Conservation (phyloP, 352 stramenopile species). For the Globisporangium rhizosaccharum region DNA sequence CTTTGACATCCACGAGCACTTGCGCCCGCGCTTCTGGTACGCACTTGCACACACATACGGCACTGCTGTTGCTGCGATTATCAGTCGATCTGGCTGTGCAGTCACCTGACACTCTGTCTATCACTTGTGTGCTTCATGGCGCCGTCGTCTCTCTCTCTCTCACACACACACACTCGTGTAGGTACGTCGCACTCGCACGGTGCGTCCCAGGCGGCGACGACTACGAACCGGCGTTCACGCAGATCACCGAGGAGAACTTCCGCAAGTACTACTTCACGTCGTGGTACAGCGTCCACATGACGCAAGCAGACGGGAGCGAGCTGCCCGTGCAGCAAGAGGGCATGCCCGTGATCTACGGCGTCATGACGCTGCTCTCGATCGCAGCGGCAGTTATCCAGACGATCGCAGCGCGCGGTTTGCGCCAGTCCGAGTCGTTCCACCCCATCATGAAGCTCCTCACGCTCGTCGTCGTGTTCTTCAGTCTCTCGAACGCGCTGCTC, state of each 20-base stretch:
- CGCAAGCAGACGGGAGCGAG: slow-evolving; percentile 52
- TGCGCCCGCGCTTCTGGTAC: slow-evolving; percentile 62
- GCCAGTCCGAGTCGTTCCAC: slow-evolving; percentile 66
- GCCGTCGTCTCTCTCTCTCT: neutral
- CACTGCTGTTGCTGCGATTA: too few relatives aligned
- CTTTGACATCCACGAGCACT: slow-evolving; percentile 58
- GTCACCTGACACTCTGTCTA: too few relatives aligned
- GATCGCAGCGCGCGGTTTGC: slow-evolving; percentile 36
- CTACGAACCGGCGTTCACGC: slow-evolving; percentile 52
- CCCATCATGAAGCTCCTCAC: slow-evolving; percentile 73
- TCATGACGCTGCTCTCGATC: slow-evolving; percentile 41
- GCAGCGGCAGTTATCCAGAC: slow-evolving; percentile 31
- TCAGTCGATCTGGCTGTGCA: too few relatives aligned
- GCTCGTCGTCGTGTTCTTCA: slow-evolving; percentile 57
- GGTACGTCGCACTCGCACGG: slow-evolving; percentile 61
- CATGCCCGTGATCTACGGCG: slow-evolving; percentile 42
- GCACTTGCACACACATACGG: neutral
- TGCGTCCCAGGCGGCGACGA: slow-evolving; percentile 60
- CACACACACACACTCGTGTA: neutral
- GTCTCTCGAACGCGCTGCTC: slow-evolving; percentile 49
- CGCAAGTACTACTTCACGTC: slow-evolving; percentile 74
- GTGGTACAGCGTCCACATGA: slow-evolving; percentile 80
- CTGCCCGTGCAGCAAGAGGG: slow-evolving; percentile 64
- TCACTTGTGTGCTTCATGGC: neutral
- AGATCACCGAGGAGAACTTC: slow-evolving; percentile 69